Evolutionary conservation across 2,329 filamentous ascomycete species (phyloP).

Genomic region (Capronia coronata): DNA sequence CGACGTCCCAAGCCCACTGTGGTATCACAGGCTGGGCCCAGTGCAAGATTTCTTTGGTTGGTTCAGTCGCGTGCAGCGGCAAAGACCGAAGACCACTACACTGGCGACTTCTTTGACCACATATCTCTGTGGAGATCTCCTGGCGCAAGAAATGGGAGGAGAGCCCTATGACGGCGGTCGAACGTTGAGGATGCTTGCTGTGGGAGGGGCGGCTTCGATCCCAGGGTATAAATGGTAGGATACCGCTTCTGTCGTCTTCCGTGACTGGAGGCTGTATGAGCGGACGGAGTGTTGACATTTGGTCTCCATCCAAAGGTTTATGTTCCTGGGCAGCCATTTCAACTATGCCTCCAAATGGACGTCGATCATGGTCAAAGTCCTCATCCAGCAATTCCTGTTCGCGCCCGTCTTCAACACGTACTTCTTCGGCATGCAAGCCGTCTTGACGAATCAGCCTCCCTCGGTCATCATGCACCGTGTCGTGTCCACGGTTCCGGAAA

Average conservation of each 20-base stretch:
- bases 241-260: constrained; percentile 20
- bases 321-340: constrained; percentile 73
- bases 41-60: constrained; percentile 28
- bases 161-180: constrained; percentile 60
- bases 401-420: constrained; percentile 77
- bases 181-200: constrained; percentile 64
- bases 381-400: constrained; percentile 72
- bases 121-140: constrained; percentile 53
- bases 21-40: constrained; percentile 28
- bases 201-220: constrained; percentile 66
- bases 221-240: constrained; percentile 75
- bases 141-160: constrained; percentile 30
- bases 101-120: constrained; percentile 68
- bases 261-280: constrained; percentile 2
- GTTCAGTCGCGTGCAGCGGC: constrained; percentile 55
- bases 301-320: constrained; percentile 51
- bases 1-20: constrained; percentile 25
- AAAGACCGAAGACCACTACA: constrained; percentile 72
- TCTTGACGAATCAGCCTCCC: constrained; percentile 62
- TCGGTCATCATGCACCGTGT: constrained; percentile 64
- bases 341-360: constrained; percentile 69
- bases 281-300: constrained; percentile 4
- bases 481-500: constrained; percentile 66
- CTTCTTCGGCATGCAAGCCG: constrained; percentile 74
- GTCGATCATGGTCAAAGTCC: constrained; percentile 69